Evolutionary conservation across 148 eudicot genomes (phyloP), one percentile per base, ranked within the genome.

Genomic region (Hydrangea macrophylla): DNA sequence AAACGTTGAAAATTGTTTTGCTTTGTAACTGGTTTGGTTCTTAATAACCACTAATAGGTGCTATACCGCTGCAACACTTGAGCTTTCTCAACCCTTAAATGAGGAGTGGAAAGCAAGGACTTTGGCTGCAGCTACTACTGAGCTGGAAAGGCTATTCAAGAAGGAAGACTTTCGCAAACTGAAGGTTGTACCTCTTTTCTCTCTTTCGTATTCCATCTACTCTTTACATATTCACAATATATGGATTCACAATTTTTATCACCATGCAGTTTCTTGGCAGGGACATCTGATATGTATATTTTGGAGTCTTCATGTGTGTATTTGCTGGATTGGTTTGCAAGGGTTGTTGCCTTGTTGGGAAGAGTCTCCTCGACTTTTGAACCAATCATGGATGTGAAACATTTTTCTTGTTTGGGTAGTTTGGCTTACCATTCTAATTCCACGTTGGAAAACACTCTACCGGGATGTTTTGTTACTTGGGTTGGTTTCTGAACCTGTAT

Each of bases 121-220:
- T 74, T 83, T 93, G 72, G 90, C 86, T 75, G 96, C 95, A 66
- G 98, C 98, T 72, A 88, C 96, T 53, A 79, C 73, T 59, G 98
- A 93, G 80, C 62, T 93, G 69, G 96, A 93, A 81, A 93, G 95
- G 77, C 83, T 90, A 27, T 93, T 93, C 80, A 88, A 79, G 62
- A 93, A 93, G 78, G 84, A 72, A 60, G 96, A 93, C 70, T 93
- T 93, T 69, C 72, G 88, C 64, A 78, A 82, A 60, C 90, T 93
- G 98, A 83, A 90, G 98, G 98, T 93, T 74, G 58, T 45, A 32
- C 40, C 28, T 48, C 17, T 48, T 48, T 48, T 48, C 22, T 48
- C 23, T 48, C 3, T 48, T 2, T 48, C 17, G 58, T 44, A 26
- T 36, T 23, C 9, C n/a, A 48, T 30, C 45, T 68, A 15, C 30